Evolutionary conservation across 2,329 filamentous ascomycete genomes (phyloP).

Genomic region (Beauveria varroae): DNA sequence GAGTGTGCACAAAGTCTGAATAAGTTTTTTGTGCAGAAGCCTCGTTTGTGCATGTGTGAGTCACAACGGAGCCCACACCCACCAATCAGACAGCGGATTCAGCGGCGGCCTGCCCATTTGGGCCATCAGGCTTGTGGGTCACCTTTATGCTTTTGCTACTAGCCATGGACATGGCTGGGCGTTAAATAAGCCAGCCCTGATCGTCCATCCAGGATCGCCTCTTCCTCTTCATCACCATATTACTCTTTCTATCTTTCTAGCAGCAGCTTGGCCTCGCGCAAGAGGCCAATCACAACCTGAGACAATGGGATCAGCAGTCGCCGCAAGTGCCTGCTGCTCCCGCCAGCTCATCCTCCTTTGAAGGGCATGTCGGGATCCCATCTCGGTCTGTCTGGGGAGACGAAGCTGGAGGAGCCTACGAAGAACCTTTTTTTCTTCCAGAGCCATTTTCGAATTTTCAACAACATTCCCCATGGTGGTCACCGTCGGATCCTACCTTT

Average conservation of each 20-base stretch:
- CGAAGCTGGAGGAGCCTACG: neutral
- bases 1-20: too few species aligned
- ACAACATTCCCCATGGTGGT: neutral
- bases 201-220: neutral
- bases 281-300: conserved; percentile 9
- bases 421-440: neutral
- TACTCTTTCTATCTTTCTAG: neutral
- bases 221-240: neutral
- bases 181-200: neutral
- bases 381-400: conserved; percentile 7
- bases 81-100: too few species aligned
- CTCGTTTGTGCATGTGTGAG: too few species aligned
- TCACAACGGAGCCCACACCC: too few species aligned
- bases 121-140: too few species aligned
- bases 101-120: too few species aligned
- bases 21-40: too few species aligned
- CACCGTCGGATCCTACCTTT: neutral
- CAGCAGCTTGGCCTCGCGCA: conserved; percentile 10
- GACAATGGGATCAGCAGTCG: conserved; percentile 10
- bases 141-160: too few species aligned
- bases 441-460: neutral
- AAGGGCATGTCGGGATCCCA: neutral
- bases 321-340: conserved; percentile 3
- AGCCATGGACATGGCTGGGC: too few species aligned
- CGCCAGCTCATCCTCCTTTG: conserved; percentile 10